Evolutionary conservation across 2,329 filamentous ascomycete species (phyloP).

Genomic region (Purpureocillium lavendulum): DNA sequence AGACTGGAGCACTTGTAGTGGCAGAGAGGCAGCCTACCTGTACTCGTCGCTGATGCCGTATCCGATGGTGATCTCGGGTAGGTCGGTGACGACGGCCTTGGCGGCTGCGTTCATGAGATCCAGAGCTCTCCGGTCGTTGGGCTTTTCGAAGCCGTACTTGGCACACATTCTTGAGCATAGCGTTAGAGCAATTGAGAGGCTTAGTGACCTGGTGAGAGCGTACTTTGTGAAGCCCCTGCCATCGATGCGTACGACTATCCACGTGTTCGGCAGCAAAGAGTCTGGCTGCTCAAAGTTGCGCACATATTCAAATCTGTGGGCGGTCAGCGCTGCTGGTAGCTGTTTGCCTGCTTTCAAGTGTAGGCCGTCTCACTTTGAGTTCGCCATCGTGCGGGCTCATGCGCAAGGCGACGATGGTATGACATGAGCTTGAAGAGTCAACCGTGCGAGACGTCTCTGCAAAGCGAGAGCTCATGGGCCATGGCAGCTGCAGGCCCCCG

Average conservation of each 20-base stretch:
- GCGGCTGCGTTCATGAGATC: conserved; percentile 94
- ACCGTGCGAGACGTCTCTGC: neutral
- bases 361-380: conserved; percentile 37
- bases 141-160: conserved; percentile 81
- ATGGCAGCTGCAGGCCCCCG: neutral
- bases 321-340: too few species aligned
- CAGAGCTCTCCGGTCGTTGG: conserved; percentile 80
- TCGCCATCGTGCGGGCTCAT: conserved; percentile 36
- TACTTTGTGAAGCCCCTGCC: conserved; percentile 94
- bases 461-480: too few species aligned
- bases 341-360: too few species aligned
- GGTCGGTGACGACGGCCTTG: conserved; percentile 70
- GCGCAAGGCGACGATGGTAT: too few species aligned
- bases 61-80: conserved; percentile 78
- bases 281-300: conserved; percentile 81
- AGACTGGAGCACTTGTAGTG: neutral
- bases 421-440: neutral
- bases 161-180: conserved; percentile 56
- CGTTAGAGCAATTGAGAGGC: neutral
- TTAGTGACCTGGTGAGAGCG: conserved; percentile 5
- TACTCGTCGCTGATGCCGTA: conserved; percentile 96
- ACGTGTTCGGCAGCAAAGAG: conserved; percentile 77
- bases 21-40: conserved; percentile 41
- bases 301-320: conserved; percentile 84
- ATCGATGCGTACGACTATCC: conserved; percentile 91